Base-by-base conservation (phyloP, 1,139 yeast genomes). In the Hemisphaericaspora lyxosophila region DNA sequence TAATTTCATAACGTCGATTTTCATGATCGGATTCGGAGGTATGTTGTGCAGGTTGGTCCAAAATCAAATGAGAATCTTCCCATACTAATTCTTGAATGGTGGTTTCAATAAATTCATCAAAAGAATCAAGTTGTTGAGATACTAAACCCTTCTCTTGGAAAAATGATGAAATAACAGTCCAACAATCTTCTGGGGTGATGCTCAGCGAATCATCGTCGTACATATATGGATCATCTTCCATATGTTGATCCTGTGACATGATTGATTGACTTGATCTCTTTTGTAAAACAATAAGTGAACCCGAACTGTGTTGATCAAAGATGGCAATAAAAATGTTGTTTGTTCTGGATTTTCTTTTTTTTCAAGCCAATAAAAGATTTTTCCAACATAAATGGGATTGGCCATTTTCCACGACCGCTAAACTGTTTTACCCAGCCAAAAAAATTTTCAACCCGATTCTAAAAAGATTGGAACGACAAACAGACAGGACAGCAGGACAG, bases 21-120 rank as follows among this genome's bases (percentile, higher is more conserved):
- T 87, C 81, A 58, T 87, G 85, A 61, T 92, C 97, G 42, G 80
- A 78, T 50, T 88, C 96, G 20, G 94, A 82, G 3, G 95, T 85
- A 59, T 92, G 97, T 65, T 94, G 98, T 22, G 98, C 98, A 11
- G 97, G 95, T 65, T 92, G 97, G 66, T 94, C 98, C 52, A 94
- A 73, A 45, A 94, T 89, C 62, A 94, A 75, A 46, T 90, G 89
- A 36, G 94, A 84, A 62, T 94, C 98, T 67, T 94, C 99, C 76
- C 95, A 82, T 29, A 94, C 96, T 50, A 94, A 79, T 57, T 92
- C 97, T 67, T 94, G 98, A 60, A 94, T 87, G 34, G 97, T 88
- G 22, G 96, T 82, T 62, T 89, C 96, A 52, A 94, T 90, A 64
- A 94, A 94, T 69, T 94, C 98, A 67, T 94, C 96, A 62, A 94